These are phyloP conservation scores for Casuarina glauca DNA, from an alignment of 306 rosid genomes.

Conservation along the genomic window DNA sequence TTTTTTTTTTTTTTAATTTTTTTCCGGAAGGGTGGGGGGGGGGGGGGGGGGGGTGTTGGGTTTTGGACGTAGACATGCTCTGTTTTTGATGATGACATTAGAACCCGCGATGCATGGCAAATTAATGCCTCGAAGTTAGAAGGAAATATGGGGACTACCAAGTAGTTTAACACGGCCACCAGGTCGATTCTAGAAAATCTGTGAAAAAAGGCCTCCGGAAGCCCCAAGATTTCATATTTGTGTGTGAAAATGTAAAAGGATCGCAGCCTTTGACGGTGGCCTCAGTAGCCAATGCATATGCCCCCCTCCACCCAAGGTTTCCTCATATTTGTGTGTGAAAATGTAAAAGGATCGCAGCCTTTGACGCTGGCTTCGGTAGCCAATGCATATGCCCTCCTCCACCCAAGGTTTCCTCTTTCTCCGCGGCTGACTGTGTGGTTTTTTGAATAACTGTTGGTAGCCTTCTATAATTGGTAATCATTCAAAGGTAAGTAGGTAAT, in stretches of 20 bases:
- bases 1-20: not conserved
- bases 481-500: conserved; percentile 15
- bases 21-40: no score
- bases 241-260: not conserved
- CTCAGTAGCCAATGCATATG: not conserved
- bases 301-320: not conserved
- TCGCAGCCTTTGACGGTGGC: not conserved
- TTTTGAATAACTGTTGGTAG: not conserved
- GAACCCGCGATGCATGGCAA: no score
- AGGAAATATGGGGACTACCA: no score
- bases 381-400: not conserved
- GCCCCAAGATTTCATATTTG: not conserved
- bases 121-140: no score
- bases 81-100: no score
- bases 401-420: not conserved
- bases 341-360: not conserved
- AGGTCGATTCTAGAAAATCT: not conserved
- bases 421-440: not conserved
- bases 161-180: no score
- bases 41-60: no score
- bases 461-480: not conserved
- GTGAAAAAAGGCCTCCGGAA: not conserved
- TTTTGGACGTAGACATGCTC: no score
- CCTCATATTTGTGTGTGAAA: not conserved
- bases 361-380: not conserved